phyloP scores from a whole-genome alignment of 106 monocot species.

The Cymbidium sinense region DNA sequence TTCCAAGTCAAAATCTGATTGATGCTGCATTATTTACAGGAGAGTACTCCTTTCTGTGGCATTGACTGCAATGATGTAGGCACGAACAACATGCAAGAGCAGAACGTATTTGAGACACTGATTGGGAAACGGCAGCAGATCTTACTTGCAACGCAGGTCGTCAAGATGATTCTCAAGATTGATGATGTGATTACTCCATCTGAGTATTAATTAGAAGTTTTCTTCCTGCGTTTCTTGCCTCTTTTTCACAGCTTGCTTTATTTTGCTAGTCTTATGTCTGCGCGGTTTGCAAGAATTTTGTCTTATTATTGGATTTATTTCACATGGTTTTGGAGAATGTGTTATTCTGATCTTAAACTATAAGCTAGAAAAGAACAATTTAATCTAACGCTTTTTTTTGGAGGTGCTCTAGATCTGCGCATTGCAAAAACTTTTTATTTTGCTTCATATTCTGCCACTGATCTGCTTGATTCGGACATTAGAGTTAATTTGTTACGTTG shows the following conservation, averaged over 20 bases:
- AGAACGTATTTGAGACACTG: slow-evolving; percentile 86
- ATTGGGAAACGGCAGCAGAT: slow-evolving; percentile 98
- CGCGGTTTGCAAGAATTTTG: neutral
- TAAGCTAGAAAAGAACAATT: too few relatives aligned
- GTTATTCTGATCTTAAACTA: too few relatives aligned
- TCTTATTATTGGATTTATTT: neutral
- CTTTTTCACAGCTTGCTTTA: neutral
- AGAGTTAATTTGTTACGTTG: too few relatives aligned
- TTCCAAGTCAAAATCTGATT: neutral
- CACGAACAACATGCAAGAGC: slow-evolving; percentile 80
- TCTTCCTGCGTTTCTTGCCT: neutral
- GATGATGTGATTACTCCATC: slow-evolving; percentile 83
- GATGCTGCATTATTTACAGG: slow-evolving; percentile 28
- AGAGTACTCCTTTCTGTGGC: slow-evolving; percentile 72
- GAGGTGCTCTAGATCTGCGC: too few relatives aligned
- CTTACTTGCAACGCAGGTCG: slow-evolving; percentile 87
- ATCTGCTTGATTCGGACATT: too few relatives aligned
- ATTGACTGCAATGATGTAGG: slow-evolving; percentile 96
- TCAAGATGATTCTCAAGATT: slow-evolving; percentile 97
- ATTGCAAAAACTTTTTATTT: too few relatives aligned
- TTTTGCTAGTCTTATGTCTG: neutral
- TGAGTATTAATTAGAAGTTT: slow-evolving; percentile 38
- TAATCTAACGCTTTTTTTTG: too few relatives aligned
- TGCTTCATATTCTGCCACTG: too few relatives aligned
- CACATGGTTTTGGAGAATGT: too few relatives aligned